These are phyloP conservation scores for Cryomyces minteri DNA, from an alignment of 495 filamentous ascomycete genomes.

Conservation along the genomic window DNA sequence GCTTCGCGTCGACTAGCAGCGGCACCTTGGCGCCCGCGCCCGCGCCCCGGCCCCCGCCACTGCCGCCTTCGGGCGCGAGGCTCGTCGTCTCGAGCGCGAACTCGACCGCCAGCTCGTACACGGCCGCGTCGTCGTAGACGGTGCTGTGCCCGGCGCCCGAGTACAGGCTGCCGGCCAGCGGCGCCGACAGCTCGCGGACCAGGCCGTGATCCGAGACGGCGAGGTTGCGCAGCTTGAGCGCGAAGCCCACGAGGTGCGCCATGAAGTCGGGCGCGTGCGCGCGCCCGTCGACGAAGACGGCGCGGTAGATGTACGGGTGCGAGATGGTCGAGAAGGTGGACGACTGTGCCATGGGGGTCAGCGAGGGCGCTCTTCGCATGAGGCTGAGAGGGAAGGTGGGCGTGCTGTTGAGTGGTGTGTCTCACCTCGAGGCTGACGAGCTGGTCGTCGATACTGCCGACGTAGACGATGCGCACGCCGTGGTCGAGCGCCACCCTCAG, in stretches of 20 bases:
- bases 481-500: slow-evolving; percentile 52
- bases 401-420: too few relatives aligned
- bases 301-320: slow-evolving; percentile 84
- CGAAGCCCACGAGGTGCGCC: slow-evolving; percentile 81
- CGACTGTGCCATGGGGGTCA: slow-evolving; percentile 32
- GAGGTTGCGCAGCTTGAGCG: slow-evolving; percentile 80
- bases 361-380: slow-evolving; percentile 3
- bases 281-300: slow-evolving; percentile 86
- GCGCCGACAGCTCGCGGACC: slow-evolving; percentile 72
- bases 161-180: slow-evolving; percentile 82
- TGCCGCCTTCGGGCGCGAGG: slow-evolving; percentile 3
- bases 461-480: slow-evolving; percentile 65
- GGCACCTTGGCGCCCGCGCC: slow-evolving; percentile 30
- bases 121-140: slow-evolving; percentile 76
- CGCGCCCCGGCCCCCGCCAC: slow-evolving; percentile 1
- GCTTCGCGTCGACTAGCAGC: slow-evolving; percentile 25
- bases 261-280: slow-evolving; percentile 89
- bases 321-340: slow-evolving; percentile 64
- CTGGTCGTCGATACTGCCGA: slow-evolving; percentile 94
- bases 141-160: slow-evolving; percentile 83
- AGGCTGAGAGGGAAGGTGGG: background rate
- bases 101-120: slow-evolving; percentile 73
- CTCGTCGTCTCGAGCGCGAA: slow-evolving; percentile 70
- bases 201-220: slow-evolving; percentile 86
- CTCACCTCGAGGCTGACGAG: slow-evolving; percentile 73